Percentiles rank a stretch among this genome's conserved stretches.
Conservation (phyloP, 306 rosid species). For the Geum urbanum region DNA sequence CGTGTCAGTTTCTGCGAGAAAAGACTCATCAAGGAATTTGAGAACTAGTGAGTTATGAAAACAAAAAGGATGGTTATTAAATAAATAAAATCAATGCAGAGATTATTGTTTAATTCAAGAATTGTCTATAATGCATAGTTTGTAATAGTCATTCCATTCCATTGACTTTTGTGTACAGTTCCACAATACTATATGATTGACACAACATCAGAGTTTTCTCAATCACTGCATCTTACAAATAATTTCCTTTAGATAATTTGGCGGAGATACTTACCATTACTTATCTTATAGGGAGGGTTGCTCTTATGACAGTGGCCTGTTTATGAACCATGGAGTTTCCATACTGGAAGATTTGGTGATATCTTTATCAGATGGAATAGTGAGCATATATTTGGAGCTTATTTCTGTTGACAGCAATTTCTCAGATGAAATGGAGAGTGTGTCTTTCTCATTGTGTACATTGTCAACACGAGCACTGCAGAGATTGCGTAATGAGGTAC, state of each 20-base stretch:
- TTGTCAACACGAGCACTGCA: constrained; percentile 88
- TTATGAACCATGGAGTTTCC: constrained; percentile 64
- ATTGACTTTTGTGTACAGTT: background rate
- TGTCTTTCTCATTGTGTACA: constrained; percentile 61
- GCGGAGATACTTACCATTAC: constrained; percentile 24
- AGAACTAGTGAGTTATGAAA: background rate
- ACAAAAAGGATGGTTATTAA: background rate
- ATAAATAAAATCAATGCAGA: background rate
- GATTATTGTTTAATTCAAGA: no score
- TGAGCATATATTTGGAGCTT: constrained; percentile 77
- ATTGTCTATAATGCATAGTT: background rate
- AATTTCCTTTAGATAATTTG: background rate
- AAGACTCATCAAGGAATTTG: background rate
- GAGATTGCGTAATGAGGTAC: constrained; percentile 87
- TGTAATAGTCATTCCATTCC: background rate
- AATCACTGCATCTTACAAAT: background rate
- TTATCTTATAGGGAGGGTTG: constrained; percentile 51
- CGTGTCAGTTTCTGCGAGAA: background rate
- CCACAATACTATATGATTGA: background rate
- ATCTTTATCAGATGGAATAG: constrained; percentile 76
- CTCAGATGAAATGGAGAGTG: constrained; percentile 54
- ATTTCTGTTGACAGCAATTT: constrained; percentile 83
- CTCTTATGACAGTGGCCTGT: constrained; percentile 52
- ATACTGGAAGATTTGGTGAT: constrained; percentile 88
- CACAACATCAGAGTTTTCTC: background rate